Evolutionary conservation across 495 filamentous ascomycete species (phyloP).

Genomic region (Hypoxylon lienhwacheense): DNA sequence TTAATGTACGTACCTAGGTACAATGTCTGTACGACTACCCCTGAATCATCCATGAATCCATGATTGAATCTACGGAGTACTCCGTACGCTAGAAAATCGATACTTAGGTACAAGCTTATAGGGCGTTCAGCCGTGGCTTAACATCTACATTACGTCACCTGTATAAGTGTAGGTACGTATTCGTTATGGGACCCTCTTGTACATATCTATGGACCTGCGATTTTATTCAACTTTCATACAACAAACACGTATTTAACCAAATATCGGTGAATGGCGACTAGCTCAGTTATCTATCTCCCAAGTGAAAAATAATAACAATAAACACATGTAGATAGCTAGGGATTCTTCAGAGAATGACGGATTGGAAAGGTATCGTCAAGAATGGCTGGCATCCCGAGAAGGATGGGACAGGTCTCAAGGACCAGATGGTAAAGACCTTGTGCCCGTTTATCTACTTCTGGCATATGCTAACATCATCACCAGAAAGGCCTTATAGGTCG

Average conservation of each 20-base stretch:
- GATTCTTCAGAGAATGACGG: too few species aligned
- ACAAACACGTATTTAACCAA: too few species aligned
- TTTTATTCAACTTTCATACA: too few species aligned
- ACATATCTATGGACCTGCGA: background rate
- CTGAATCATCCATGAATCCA: too few species aligned
- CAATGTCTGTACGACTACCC: too few species aligned
- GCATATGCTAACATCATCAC: conserved; percentile 1
- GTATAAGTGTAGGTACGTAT: too few species aligned
- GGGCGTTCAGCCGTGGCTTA: conserved; percentile 20
- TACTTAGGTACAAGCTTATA: background rate
- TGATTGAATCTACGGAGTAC: too few species aligned
- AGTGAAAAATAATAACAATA: too few species aligned
- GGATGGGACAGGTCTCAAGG: conserved; percentile 42
- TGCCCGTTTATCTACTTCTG: background rate
- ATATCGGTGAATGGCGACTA: too few species aligned
- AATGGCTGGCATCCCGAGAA: conserved; percentile 50
- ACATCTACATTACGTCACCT: conserved; percentile 5
- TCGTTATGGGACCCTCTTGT: conserved; percentile 3
- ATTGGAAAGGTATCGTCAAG: conserved; percentile 49
- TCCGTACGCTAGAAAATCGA: too few species aligned
- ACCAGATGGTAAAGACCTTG: conserved; percentile 44
- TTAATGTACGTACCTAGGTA: background rate
- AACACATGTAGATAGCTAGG: too few species aligned
- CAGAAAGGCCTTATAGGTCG: conserved; percentile 49
- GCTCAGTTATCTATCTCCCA: too few species aligned